A percentile compares a stretch with the other conserved stretches of the same genome.
Evolutionary conservation across 2,329 filamentous ascomycete species (phyloP).

Genomic region (Dissoconium aciculare): DNA sequence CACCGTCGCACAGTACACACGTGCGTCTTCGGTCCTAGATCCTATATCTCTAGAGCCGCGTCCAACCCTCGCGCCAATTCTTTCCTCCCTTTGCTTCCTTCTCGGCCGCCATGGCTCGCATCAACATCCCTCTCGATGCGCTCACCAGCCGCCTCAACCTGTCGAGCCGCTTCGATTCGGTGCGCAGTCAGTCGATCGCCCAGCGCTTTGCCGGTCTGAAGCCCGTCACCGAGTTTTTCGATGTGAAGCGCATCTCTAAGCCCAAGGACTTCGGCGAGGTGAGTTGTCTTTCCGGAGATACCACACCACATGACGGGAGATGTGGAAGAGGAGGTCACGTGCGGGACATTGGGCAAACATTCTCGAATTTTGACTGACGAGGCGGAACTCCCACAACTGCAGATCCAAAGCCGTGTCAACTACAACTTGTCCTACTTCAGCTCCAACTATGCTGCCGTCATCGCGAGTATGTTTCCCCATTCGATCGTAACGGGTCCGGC

Average conservation of each 20-base stretch:
- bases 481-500: no score
- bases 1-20: no score
- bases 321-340: no score
- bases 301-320: not conserved
- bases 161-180: conserved; percentile 65
- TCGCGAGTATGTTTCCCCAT: conserved; percentile 37
- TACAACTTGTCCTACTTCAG: conserved; percentile 97
- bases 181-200: conserved; percentile 63
- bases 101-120: conserved; percentile 36
- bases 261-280: conserved; percentile 80
- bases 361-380: no score
- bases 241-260: conserved; percentile 90
- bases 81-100: no score
- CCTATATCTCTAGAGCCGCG: no score
- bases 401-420: conserved; percentile 67
- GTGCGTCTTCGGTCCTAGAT: no score
- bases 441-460: conserved; percentile 92
- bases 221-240: conserved; percentile 84
- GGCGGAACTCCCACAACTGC: no score
- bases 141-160: conserved; percentile 84
- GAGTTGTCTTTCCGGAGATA: not conserved
- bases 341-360: no score
- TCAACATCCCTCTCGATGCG: conserved; percentile 83
- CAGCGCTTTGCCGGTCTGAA: conserved; percentile 84
- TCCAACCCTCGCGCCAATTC: no score